Evolutionary conservation across 1,284 basidiomycete genomes (phyloP), one percentile per base, ranked within the genome.

Genomic region (Golubevia sp.): DNA sequence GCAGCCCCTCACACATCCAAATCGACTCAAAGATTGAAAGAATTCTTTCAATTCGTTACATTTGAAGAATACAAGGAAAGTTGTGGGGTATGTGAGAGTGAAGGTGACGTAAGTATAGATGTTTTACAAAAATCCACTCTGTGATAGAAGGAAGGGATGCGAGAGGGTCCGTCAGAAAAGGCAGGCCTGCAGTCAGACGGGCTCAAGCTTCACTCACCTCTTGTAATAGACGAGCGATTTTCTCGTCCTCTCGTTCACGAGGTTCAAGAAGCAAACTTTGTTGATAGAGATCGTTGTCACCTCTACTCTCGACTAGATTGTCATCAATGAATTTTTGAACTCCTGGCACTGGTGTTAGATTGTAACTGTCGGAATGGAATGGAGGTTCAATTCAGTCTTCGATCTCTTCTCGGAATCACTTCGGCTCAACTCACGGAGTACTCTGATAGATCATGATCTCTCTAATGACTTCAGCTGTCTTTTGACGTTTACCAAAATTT

Each of bases 371-470:
- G 3, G 25, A 52, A 4, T 4, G 11, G 25, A 23, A 23, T 23
- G 11, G 11, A 11, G 50, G n/a, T n/a, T n/a, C n/a, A n/a, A n/a
- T n/a, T n/a, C n/a, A n/a, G n/a, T n/a, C n/a, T n/a, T n/a, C n/a
- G n/a, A n/a, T n/a, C n/a, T 23, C 23, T 11, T 23, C 50, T 23
- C 23, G 50, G 48, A 49, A n/a, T 18, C 48, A 49, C 18, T 18
- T 18, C 48, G 11, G 11, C 23, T 23, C 3, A 4, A 52, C 23
- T 82, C 30, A 79, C 58, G 93, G 91, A 70, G 90, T 90, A 8
- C 90, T 88, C 84, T 99, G 97, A 89, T 95, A 97, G 49, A 93
- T 91, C 79, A 96, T 92, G 81, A 99, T 97, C 83, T 99, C 95
- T 64, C 91, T 89, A 73, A 99, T 93, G 70, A 98, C 91, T 78